A percentile compares a stretch with the other conserved stretches of the same genome.
phyloP scores from a whole-genome alignment of 1,284 basidiomycete species.

The Sphaerobolus stellatus region DNA sequence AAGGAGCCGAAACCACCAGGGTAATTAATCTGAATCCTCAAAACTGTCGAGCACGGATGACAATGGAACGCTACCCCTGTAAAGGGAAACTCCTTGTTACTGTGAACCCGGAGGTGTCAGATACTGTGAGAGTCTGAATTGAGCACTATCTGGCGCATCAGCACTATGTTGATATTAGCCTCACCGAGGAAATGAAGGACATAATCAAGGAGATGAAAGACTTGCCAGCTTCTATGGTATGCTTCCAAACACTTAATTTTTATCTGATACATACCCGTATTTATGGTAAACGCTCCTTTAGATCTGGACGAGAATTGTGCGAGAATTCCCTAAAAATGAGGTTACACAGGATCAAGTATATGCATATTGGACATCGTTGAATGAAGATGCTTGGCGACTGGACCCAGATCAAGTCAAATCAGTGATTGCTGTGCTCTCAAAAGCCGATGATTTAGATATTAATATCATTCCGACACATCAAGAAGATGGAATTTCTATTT shows the following conservation, averaged over 20 bases:
- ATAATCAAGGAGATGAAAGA: not conserved
- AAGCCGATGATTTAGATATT: not conserved
- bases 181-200: not conserved
- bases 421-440: not conserved
- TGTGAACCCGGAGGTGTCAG: too few species aligned
- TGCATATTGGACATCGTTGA: not conserved
- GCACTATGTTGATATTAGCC: not conserved
- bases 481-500: not conserved
- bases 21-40: too few species aligned
- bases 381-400: not conserved
- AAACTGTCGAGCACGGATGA: too few species aligned
- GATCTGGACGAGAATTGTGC: not conserved
- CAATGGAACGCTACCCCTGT: too few species aligned
- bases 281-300: not conserved
- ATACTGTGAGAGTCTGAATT: too few species aligned
- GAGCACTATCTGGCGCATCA: too few species aligned
- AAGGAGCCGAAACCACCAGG: too few species aligned
- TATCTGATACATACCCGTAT: too few species aligned
- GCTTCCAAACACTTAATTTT: not conserved
- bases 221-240: not conserved
- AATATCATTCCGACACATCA: not conserved
- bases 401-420: not conserved
- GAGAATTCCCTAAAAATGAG: not conserved
- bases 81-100: too few species aligned
- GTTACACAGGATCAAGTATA: not conserved